Evolutionary conservation across 805 yeast genomes (phyloP).

Genomic region (Schizosaccharomyces japonicus): DNA sequence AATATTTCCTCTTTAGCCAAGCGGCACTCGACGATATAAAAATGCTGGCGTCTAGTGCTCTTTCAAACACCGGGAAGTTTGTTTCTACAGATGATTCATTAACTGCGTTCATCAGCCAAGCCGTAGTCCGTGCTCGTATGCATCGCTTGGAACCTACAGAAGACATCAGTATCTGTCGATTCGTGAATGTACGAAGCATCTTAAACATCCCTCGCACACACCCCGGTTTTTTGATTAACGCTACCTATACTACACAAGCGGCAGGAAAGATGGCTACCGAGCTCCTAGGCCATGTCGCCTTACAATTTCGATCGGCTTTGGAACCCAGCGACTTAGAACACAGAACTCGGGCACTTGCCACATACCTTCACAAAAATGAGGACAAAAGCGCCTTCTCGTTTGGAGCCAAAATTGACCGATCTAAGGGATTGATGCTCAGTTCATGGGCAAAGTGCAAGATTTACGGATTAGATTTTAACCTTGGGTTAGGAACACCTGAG

Average conservation of each 20-base stretch:
- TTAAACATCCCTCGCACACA: background rate
- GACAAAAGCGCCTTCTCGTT: background rate
- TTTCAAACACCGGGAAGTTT: background rate
- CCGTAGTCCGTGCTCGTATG: background rate
- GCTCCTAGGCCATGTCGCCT: background rate
- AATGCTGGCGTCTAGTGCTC: background rate
- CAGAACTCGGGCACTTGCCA: background rate
- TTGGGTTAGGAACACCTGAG: constrained; percentile 9
- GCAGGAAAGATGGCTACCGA: background rate
- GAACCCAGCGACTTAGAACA: too few relatives aligned
- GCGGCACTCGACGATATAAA: background rate
- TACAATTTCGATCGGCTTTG: too few relatives aligned
- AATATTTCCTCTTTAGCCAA: background rate
- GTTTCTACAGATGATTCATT: background rate
- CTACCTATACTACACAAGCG: background rate
- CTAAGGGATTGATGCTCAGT: constrained; percentile 5
- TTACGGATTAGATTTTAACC: constrained; percentile 8
- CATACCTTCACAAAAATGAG: background rate
- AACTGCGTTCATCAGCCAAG: background rate
- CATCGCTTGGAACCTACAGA: background rate
- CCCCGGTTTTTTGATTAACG: background rate
- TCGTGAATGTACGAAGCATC: background rate
- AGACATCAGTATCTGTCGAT: background rate
- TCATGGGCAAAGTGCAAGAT: constrained; percentile 8
- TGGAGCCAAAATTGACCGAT: background rate